phyloP scores from a whole-genome alignment of 495 filamentous ascomycete genomes.

The Lasiosphaeriaceae sp. region DNA sequence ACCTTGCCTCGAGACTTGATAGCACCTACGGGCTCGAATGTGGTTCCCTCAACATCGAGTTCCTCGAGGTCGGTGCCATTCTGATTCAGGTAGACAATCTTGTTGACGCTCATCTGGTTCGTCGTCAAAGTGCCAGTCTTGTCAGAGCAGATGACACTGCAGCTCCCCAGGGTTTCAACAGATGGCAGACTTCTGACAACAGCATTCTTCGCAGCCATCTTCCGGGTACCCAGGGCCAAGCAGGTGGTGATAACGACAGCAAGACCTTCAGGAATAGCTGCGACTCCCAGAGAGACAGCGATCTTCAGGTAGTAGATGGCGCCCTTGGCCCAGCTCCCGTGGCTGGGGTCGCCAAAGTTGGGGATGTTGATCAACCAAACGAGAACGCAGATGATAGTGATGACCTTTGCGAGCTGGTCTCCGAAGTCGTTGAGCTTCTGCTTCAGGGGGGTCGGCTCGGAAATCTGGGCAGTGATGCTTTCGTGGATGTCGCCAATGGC shows the following conservation, averaged over 20 bases:
- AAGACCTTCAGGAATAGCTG: conserved; percentile 94
- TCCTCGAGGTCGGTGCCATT: conserved; percentile 76
- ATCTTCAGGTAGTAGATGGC: conserved; percentile 99
- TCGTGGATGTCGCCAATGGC: conserved; percentile 99
- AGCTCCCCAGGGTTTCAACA: conserved; percentile 97
- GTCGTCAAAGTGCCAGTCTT: conserved; percentile 99
- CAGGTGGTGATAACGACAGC: conserved; percentile 98
- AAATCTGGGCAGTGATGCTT: conserved; percentile 97
- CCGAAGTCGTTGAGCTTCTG: conserved; percentile 99
- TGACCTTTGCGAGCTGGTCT: conserved; percentile 94
- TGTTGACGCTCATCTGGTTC: conserved; percentile 98
- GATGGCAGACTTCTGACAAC: conserved; percentile 94
- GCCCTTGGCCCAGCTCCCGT: conserved; percentile 94
- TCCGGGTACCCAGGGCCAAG: conserved; percentile 88
- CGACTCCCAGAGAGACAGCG: conserved; percentile 95
- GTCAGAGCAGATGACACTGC: conserved; percentile 99
- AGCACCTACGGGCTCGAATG: conserved; percentile 79
- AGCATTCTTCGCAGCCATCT: conserved; percentile 98
- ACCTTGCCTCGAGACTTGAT: conserved; percentile 64
- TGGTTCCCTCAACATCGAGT: conserved; percentile 88
- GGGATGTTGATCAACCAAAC: conserved; percentile 99
- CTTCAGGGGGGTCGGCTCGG: conserved; percentile 94
- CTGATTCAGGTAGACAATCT: conserved; percentile 76
- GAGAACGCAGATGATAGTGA: conserved; percentile 90
- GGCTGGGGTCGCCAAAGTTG: conserved; percentile 91